phyloP scores from a whole-genome alignment of 345 rosid species.

The Punica granatum region DNA sequence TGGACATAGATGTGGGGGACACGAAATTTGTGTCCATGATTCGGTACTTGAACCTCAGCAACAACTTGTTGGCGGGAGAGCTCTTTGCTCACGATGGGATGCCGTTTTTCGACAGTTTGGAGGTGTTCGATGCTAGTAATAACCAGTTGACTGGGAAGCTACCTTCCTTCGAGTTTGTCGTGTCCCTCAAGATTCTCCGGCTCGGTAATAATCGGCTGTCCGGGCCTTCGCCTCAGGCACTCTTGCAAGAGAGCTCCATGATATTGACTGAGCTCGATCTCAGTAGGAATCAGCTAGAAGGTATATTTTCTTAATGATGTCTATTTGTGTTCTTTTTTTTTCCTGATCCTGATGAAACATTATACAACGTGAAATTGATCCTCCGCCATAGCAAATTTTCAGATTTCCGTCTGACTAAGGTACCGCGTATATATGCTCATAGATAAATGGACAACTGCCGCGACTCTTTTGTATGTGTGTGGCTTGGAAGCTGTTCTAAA shows the following conservation, averaged over 20 bases:
- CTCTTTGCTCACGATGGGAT: conserved; percentile 75
- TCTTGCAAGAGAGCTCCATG: conserved; percentile 70
- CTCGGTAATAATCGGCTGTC: conserved; percentile 68
- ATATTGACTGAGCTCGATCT: conserved; percentile 78
- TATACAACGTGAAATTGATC: background rate
- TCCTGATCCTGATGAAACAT: background rate
- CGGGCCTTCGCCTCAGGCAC: conserved; percentile 51
- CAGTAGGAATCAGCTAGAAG: conserved; percentile 71
- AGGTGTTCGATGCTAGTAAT: conserved; percentile 82
- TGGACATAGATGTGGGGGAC: conserved; percentile 63
- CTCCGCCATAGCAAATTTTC: background rate
- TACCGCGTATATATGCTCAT: background rate
- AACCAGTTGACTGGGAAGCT: conserved; percentile 55
- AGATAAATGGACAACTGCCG: too few species aligned
- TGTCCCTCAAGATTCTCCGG: conserved; percentile 65
- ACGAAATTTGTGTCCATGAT: conserved; percentile 57
- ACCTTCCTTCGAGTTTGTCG: conserved; percentile 70
- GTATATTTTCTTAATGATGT: conserved; percentile 23
- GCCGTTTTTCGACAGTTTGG: conserved; percentile 75
- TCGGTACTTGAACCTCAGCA: conserved; percentile 55
- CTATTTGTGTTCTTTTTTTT: background rate
- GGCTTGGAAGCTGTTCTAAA: too few species aligned
- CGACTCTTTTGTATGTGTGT: too few species aligned
- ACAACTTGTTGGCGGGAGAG: conserved; percentile 48
- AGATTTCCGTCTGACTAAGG: background rate